Percentiles rank a stretch among this genome's conserved stretches.
Evolutionary conservation across 2,329 filamentous ascomycete species (phyloP).

Genomic region (Pseudogymnoascus sp.): DNA sequence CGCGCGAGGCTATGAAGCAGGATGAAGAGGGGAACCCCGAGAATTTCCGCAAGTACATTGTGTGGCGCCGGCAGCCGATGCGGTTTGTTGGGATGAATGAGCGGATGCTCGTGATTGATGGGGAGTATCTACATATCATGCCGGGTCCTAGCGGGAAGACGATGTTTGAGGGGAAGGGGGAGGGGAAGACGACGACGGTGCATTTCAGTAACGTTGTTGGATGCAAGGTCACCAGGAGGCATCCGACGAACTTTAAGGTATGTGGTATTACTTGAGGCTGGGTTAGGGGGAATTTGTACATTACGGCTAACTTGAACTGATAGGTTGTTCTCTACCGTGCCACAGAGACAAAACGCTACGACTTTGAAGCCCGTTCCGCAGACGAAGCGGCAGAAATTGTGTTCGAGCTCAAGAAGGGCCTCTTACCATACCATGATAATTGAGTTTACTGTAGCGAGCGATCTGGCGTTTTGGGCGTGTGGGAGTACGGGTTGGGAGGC

Average conservation of each 20-base stretch:
- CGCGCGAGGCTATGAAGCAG: slow-evolving; percentile 52
- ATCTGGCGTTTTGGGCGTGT: not conserved
- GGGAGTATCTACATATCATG: slow-evolving; percentile 81
- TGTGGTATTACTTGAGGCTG: slow-evolving; percentile 16
- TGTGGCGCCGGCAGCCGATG: slow-evolving; percentile 76
- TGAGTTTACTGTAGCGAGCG: slow-evolving; percentile 9
- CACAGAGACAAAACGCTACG: slow-evolving; percentile 70
- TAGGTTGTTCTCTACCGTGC: slow-evolving; percentile 65
- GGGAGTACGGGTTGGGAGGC: not conserved
- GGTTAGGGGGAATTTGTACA: not conserved
- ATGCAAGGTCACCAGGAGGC: slow-evolving; percentile 70
- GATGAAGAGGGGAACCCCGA: slow-evolving; percentile 47
- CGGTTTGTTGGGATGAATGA: slow-evolving; percentile 69
- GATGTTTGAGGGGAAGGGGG: slow-evolving; percentile 43
- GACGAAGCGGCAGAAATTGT: slow-evolving; percentile 74
- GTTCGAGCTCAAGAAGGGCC: slow-evolving; percentile 65
- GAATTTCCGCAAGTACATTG: slow-evolving; percentile 67
- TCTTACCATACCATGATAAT: slow-evolving; percentile 46
- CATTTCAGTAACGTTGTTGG: slow-evolving; percentile 77
- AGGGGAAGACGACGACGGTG: slow-evolving; percentile 67
- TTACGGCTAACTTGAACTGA: not conserved
- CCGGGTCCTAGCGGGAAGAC: slow-evolving; percentile 59
- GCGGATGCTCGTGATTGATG: slow-evolving; percentile 68
- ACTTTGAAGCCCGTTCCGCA: slow-evolving; percentile 67
- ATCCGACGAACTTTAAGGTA: slow-evolving; percentile 73